phyloP scores from a whole-genome alignment of 139 green algal genomes.

The Chlorella ohadii region DNA sequence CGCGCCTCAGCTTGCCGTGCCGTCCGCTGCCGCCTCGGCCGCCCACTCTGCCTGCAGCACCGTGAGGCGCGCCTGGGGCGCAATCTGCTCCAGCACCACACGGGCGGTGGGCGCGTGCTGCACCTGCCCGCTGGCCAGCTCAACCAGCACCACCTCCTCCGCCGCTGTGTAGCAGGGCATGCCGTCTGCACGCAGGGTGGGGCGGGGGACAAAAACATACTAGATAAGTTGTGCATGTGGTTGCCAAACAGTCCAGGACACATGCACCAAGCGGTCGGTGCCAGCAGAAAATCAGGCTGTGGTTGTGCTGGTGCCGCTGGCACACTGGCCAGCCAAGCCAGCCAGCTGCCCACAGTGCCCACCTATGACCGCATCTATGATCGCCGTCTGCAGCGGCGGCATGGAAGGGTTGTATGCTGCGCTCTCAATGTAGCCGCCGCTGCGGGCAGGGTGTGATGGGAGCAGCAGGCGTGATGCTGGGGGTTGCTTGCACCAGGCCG shows the following conservation, averaged over 20 bases:
- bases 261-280: no score
- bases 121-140: constrained; percentile 54
- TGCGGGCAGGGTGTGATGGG: not conserved
- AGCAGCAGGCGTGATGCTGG: no score
- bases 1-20: no score
- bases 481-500: no score
- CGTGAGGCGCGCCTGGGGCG: constrained; percentile 35
- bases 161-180: constrained; percentile 67
- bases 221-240: no score
- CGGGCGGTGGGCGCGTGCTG: constrained; percentile 48
- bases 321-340: no score
- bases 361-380: constrained; percentile 68
- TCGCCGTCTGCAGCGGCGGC: constrained; percentile 78
- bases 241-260: no score
- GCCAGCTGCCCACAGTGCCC: not conserved
- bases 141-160: constrained; percentile 70
- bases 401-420: constrained; percentile 91
- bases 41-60: constrained; percentile 42
- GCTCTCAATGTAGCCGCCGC: constrained; percentile 80
- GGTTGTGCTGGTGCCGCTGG: no score
- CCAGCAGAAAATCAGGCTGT: no score
- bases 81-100: constrained; percentile 51
- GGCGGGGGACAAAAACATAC: no score
- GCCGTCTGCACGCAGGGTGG: constrained; percentile 21
- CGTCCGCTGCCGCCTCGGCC: not conserved